Conservation (phyloP, 768 basidiomycete genomes). For the Cantharellus cinnabarinus region DNA sequence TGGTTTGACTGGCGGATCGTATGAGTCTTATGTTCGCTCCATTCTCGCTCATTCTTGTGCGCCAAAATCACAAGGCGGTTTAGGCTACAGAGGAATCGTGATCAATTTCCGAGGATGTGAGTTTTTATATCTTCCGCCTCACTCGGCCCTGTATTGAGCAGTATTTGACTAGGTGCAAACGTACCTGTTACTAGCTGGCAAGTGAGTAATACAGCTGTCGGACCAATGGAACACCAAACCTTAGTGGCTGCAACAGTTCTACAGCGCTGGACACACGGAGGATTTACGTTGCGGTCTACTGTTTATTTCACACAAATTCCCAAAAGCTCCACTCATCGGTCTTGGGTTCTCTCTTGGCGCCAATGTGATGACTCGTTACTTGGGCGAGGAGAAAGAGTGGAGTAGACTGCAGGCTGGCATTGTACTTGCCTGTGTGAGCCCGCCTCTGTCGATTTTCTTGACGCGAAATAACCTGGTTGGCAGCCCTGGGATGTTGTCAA, state of each 20-base stretch:
- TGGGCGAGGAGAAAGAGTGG: conserved; percentile 57
- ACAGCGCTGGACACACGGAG: conserved; percentile 76
- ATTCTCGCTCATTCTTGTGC: conserved; percentile 54
- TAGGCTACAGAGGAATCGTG: conserved; percentile 73
- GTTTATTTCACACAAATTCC: conserved; percentile 52
- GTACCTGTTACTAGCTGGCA: conserved; percentile 65
- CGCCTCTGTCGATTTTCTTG: neutral
- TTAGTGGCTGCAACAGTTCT: neutral
- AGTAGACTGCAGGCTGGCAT: conserved; percentile 47
- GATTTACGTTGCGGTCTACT: conserved; percentile 68
- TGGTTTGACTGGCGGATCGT: conserved; percentile 37
- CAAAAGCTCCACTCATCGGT: conserved; percentile 64
- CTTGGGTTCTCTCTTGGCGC: conserved; percentile 89
- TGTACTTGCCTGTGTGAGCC: conserved; percentile 53
- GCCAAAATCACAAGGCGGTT: conserved; percentile 55
- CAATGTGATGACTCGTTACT: conserved; percentile 73
- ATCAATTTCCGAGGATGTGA: conserved; percentile 84
- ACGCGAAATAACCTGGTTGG: neutral
- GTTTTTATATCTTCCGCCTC: conserved; percentile 13
- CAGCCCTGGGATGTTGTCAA: neutral
- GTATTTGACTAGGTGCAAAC: conserved; percentile 32
- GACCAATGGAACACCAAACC: neutral
- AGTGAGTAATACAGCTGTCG: neutral
- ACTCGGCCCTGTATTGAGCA: neutral
- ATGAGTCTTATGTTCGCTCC: conserved; percentile 78